Conservation (phyloP, 176 grass and related monocot species). For the Cocos nucifera region DNA sequence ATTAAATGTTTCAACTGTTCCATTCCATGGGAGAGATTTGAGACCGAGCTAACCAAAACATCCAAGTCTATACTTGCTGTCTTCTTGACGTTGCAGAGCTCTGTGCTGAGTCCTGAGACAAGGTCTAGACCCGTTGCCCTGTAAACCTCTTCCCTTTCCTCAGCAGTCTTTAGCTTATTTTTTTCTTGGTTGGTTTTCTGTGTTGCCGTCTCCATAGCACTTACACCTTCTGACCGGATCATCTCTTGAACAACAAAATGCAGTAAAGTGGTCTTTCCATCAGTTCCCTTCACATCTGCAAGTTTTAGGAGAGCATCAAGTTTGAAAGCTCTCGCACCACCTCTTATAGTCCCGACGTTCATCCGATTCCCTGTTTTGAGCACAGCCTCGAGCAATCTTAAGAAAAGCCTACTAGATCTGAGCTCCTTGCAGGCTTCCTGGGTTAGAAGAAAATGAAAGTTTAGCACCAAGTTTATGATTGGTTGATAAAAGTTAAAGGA, state of each 20-base stretch:
- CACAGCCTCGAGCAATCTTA: slow-evolving; percentile 93
- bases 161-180: not conserved
- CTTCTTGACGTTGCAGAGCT: slow-evolving; percentile 74
- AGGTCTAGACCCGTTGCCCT: slow-evolving; percentile 37
- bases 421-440: slow-evolving; percentile 87
- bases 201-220: not conserved
- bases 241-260: slow-evolving; percentile 95
- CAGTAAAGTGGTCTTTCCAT: slow-evolving; percentile 89
- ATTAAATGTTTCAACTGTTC: slow-evolving; percentile 49
- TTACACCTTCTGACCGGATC: slow-evolving; percentile 36
- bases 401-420: slow-evolving; percentile 84
- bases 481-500: not conserved
- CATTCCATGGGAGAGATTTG: slow-evolving; percentile 47
- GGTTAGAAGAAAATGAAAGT: not conserved
- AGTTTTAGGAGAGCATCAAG: slow-evolving; percentile 90
- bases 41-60: slow-evolving; percentile 63
- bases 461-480: too few relatives aligned
- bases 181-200: not conserved
- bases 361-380: slow-evolving; percentile 97
- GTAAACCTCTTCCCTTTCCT: slow-evolving; percentile 22
- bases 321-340: slow-evolving; percentile 90
- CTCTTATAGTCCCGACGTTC: slow-evolving; percentile 80
- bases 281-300: slow-evolving; percentile 84
- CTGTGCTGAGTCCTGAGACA: slow-evolving; percentile 49
- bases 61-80: slow-evolving; percentile 76